Evolutionary conservation across 306 rosid species (phyloP).

Genomic region (Cucurbita pepo): DNA sequence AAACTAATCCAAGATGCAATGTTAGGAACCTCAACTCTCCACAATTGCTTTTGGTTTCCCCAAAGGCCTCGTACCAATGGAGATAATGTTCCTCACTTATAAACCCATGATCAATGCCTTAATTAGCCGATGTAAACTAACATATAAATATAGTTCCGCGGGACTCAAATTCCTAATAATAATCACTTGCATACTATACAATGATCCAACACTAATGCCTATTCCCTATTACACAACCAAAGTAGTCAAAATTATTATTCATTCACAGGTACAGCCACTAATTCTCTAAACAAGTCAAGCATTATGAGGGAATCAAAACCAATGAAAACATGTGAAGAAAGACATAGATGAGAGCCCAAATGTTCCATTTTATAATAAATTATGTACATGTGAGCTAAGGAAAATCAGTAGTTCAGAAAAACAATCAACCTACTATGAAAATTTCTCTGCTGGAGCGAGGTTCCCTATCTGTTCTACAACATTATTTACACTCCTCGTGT

Average conservation of each 20-base stretch:
- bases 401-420: slow-evolving; percentile 23
- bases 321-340: background rate
- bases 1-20: too few relatives aligned
- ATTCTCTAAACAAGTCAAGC: background rate
- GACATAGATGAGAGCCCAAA: background rate
- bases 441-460: slow-evolving; percentile 39
- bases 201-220: background rate
- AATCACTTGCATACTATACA: background rate
- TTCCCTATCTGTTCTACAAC: slow-evolving; percentile 62
- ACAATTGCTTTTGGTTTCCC: too few relatives aligned
- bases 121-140: background rate
- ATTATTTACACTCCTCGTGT: slow-evolving; percentile 37
- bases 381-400: slow-evolving; percentile 17
- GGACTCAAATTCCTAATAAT: background rate
- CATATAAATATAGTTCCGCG: background rate
- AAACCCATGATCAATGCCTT: too few relatives aligned
- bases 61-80: too few relatives aligned
- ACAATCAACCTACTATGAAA: slow-evolving; percentile 18
- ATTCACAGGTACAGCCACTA: background rate
- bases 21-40: too few relatives aligned
- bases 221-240: background rate
- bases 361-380: slow-evolving; percentile 8
- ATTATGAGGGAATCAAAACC: background rate
- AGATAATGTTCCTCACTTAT: too few relatives aligned
- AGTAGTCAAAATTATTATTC: background rate